Conservation (phyloP, 148 eudicot species). For the Linanthus parryae region DNA sequence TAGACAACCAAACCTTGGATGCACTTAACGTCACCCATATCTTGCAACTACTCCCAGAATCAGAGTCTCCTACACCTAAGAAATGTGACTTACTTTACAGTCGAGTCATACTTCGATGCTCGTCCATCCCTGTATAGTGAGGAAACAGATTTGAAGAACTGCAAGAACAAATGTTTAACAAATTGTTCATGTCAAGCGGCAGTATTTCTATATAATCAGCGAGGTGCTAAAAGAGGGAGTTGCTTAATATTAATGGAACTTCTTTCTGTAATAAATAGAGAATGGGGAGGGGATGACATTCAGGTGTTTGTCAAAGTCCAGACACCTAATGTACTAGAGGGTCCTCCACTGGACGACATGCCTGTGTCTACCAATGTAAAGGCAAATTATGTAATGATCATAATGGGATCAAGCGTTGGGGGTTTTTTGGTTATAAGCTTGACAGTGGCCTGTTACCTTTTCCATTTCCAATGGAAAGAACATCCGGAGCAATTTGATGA, state of each 20-base stretch:
- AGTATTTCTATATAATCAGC: not conserved
- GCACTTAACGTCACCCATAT: constrained; percentile 10
- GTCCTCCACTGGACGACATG: not conserved
- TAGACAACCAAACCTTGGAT: constrained; percentile 22
- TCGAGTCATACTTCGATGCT: not conserved
- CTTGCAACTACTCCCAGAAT: constrained; percentile 11
- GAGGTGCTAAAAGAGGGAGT: not conserved
- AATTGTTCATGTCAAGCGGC: constrained; percentile 3
- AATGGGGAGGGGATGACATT: not conserved
- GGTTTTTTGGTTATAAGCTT: constrained; percentile 2
- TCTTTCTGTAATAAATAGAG: not conserved
- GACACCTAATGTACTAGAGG: not conserved
- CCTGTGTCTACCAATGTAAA: not conserved
- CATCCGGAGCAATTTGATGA: not conserved
- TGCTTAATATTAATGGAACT: constrained; percentile 7
- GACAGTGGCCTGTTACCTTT: not conserved
- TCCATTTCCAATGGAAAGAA: not conserved
- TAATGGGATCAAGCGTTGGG: constrained; percentile 7
- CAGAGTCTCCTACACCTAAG: constrained; percentile 16
- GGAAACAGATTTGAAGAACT: constrained; percentile 5
- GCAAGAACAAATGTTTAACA: constrained; percentile 11
- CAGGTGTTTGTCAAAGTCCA: not conserved
- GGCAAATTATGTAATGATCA: not conserved
- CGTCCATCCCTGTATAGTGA: not conserved
- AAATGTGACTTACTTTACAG: constrained; percentile 7